Evolutionary conservation across 2,329 filamentous ascomycete genomes (phyloP).

Genomic region (Ambrosiella beaveri): DNA sequence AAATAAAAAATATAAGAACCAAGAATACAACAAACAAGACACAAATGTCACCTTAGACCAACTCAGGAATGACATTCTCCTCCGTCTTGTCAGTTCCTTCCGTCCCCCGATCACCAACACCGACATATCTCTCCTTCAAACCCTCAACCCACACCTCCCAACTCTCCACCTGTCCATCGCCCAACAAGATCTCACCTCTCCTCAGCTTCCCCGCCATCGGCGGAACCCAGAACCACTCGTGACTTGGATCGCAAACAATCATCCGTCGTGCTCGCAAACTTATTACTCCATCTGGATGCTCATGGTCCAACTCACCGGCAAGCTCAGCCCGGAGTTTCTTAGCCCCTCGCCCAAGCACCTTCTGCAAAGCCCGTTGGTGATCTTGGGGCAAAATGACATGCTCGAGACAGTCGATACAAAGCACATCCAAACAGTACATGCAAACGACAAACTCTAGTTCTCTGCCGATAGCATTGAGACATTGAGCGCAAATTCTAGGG

Average conservation of each 20-base stretch:
- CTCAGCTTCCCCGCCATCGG: conserved; percentile 21
- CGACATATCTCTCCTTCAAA: conserved; percentile 15
- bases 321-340: conserved; percentile 17
- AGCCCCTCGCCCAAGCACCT: conserved; percentile 17
- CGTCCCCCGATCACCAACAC: not conserved
- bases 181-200: conserved; percentile 23
- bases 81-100: not conserved
- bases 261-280: conserved; percentile 18
- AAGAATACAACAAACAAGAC: not conserved
- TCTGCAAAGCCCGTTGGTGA: conserved; percentile 12
- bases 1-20: not conserved
- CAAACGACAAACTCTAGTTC: conserved; percentile 22
- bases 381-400: conserved; percentile 15
- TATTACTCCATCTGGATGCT: conserved; percentile 16
- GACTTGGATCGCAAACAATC: conserved; percentile 22
- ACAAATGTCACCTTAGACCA: not conserved
- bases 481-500: conserved; percentile 23
- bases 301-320: conserved; percentile 1
- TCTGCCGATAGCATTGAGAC: conserved; percentile 20
- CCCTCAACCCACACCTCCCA: conserved; percentile 23
- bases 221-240: conserved; percentile 24
- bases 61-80: not conserved
- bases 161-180: conserved; percentile 18
- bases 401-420: conserved; percentile 22
- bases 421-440: conserved; percentile 23